Conservation (phyloP, 371 early-diverging fungal species). For the Lichtheimia hyalospora region DNA sequence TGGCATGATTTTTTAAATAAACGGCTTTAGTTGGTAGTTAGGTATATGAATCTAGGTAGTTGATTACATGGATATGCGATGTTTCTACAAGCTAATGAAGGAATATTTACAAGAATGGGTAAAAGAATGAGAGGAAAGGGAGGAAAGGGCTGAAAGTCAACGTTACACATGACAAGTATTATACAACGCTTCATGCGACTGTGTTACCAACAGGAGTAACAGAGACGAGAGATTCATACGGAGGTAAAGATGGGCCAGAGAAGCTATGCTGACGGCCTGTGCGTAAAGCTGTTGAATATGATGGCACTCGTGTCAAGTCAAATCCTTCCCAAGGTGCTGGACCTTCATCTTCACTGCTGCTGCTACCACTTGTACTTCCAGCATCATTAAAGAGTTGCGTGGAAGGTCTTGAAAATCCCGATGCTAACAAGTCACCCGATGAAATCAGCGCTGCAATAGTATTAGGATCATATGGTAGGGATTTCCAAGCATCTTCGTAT, state of each 20-base stretch:
- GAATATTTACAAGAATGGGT: too few species aligned
- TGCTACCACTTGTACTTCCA: slow-evolving; percentile 6
- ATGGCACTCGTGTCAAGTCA: slow-evolving; percentile 29
- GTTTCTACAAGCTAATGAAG: too few species aligned
- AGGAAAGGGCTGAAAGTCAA: neutral
- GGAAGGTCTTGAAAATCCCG: slow-evolving; percentile 4
- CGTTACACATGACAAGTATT: too few species aligned
- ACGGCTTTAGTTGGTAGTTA: too few species aligned
- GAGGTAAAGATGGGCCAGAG: slow-evolving; percentile 36
- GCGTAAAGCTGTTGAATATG: slow-evolving; percentile 25
- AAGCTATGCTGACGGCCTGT: slow-evolving; percentile 26
- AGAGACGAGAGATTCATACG: slow-evolving; percentile 37
- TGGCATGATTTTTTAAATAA: too few species aligned
- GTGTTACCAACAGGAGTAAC: too few species aligned
- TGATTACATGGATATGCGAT: too few species aligned
- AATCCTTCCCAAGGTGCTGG: slow-evolving; percentile 48
- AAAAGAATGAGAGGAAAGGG: too few species aligned
- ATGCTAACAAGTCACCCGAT: slow-evolving; percentile 35
- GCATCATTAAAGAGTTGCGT: neutral
- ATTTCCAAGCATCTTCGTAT: slow-evolving; percentile 53
- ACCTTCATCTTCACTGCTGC: slow-evolving; percentile 54
- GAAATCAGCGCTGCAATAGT: slow-evolving; percentile 29
- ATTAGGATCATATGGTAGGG: slow-evolving; percentile 40
- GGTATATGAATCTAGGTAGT: too few species aligned
- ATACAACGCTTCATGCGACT: too few species aligned